Base-by-base conservation (phyloP, 2,329 filamentous ascomycete genomes). In the Ophiostoma australiae region DNA sequence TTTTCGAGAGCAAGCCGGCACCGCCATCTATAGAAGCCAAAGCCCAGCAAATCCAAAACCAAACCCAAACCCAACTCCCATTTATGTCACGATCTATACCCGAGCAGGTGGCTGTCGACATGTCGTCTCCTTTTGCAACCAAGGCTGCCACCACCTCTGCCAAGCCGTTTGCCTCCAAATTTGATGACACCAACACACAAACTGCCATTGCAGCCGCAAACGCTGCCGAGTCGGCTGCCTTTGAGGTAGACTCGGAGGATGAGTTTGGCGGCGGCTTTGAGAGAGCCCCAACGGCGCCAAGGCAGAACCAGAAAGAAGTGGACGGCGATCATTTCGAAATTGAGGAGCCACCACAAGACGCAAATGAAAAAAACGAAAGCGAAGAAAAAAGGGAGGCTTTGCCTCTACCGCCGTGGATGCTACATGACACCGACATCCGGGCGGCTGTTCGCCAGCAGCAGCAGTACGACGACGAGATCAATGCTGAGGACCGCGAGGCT, bases 321-420 rank as follows among this genome's bases (percentile, higher is more conserved):
- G 31, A 39, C 2, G 67, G 67, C 1, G 5, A 31, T 3, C 91
- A 90, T 0, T 92, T 93, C 75, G 85, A 90, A 70, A 84, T 31
- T 10, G 71, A 52, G 33, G 17, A 55, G 20, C 23, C 31, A 78
- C 23, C 23, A 52, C 41, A 23, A 27, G 8, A 68, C 33, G 39
- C 39, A 41, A 11, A 41, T 11, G 39, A 41, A 15, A 15, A 15
- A 13, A 41, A 48, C 27, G 13, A 61, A 37, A 23, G 0, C 68
- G 7, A 33, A 3, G 17, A 35, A 69, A n/a, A 63, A 15, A n/a
- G 2, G 65, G 10, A 67, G 7, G 82, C 85, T 1, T 83, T 82
- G n/a, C 89, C 90, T 0, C 77, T 94, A 8, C 92, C 92, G 1
- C 92, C 92, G 0, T 95, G 92, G 92, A 85, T 95, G 76, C 80